Conservation (phyloP, 768 basidiomycete species). For the Leccinum variicolor region DNA sequence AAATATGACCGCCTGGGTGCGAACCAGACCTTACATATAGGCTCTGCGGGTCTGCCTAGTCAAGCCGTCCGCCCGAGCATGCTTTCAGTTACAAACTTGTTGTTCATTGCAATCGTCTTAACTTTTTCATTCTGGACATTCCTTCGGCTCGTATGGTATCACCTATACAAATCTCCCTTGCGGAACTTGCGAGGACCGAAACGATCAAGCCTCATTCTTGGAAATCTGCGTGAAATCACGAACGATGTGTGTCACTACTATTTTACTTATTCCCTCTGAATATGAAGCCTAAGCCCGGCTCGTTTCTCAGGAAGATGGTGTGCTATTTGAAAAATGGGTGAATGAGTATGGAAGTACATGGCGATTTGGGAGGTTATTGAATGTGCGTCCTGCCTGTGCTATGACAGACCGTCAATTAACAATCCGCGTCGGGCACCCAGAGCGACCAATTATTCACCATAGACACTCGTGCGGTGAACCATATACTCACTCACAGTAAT, state of each 20-base stretch:
- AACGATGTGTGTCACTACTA: slow-evolving; percentile 34
- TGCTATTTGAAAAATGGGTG: slow-evolving; percentile 44
- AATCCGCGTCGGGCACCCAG: slow-evolving; percentile 14
- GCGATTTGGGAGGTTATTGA: slow-evolving; percentile 41
- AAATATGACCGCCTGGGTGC: not conserved
- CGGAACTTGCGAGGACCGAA: slow-evolving; percentile 51
- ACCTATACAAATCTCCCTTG: slow-evolving; percentile 39
- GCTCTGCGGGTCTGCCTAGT: not conserved
- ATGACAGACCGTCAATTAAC: not conserved
- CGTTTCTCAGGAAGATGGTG: slow-evolving; percentile 21
- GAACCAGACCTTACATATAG: not conserved
- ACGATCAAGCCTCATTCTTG: slow-evolving; percentile 42
- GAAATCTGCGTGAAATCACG: slow-evolving; percentile 45
- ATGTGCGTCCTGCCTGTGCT: slow-evolving; percentile 30
- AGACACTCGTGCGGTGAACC: slow-evolving; percentile 60
- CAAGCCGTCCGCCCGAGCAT: not conserved
- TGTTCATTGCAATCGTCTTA: slow-evolving; percentile 2
- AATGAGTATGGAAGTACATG: slow-evolving; percentile 46
- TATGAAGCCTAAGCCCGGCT: not conserved
- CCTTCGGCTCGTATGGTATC: slow-evolving; percentile 26
- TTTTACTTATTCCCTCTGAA: not conserved
- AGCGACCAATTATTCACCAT: slow-evolving; percentile 46
- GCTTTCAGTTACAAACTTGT: not conserved
- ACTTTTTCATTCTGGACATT: slow-evolving; percentile 34
- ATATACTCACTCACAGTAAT: slow-evolving; percentile 56